A percentile compares a stretch with the other conserved stretches of the same genome.
Evolutionary conservation across 305 asterid genomes (phyloP).

Genomic region (Fraxinus angustifolia): DNA sequence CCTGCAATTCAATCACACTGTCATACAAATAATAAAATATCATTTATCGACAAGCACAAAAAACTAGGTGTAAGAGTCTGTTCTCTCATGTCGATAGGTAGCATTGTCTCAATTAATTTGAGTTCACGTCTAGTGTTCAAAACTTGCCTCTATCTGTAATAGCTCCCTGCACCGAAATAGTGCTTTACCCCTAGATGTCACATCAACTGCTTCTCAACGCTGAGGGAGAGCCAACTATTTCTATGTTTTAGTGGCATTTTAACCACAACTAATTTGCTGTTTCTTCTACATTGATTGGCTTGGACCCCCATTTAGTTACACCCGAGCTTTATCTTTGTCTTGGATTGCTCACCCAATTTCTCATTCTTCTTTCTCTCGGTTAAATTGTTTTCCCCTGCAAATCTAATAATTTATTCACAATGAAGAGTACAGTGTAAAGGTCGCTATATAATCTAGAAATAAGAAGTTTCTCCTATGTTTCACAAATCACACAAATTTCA

Average conservation of each 20-base stretch:
- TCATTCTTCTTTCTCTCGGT: background rate
- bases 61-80: background rate
- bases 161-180: background rate
- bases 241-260: background rate
- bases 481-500: background rate
- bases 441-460: background rate
- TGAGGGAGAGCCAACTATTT: background rate
- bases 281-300: background rate
- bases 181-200: background rate
- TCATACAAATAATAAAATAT: background rate
- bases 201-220: background rate
- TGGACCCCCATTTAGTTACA: background rate
- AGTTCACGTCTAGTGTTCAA: background rate
- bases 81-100: background rate
- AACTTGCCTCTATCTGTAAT: background rate
- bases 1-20: background rate
- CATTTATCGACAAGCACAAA: background rate
- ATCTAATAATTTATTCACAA: background rate
- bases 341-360: background rate
- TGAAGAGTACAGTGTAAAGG: background rate
- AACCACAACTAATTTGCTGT: background rate
- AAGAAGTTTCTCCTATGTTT: background rate
- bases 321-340: background rate
- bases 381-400: background rate
- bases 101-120: background rate